Percentiles rank a stretch among this genome's conserved stretches.
Conservation (phyloP, 148 eudicot species). For the Rhododendron griersonianum region DNA sequence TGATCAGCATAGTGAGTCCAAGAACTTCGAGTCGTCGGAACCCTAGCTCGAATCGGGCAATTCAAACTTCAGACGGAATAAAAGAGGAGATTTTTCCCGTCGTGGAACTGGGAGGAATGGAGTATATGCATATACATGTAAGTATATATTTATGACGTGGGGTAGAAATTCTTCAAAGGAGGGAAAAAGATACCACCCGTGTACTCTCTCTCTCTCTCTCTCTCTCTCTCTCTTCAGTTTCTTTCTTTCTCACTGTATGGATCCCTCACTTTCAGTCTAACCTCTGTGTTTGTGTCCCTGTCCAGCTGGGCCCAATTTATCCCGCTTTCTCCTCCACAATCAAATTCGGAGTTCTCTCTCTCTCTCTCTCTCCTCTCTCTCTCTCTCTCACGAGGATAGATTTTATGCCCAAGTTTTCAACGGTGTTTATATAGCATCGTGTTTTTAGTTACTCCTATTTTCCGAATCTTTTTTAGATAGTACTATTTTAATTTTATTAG, state of each 20-base stretch:
- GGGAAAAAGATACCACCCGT: not conserved
- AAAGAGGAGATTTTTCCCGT: not conserved
- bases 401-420: no score
- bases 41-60: constrained; percentile 6
- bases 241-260: not conserved
- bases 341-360: not conserved
- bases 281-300: not conserved
- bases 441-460: not conserved
- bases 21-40: not conserved
- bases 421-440: no score
- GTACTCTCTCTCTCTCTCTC: not conserved
- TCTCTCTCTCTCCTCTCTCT: no score
- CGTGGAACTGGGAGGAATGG: not conserved
- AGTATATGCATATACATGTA: not conserved
- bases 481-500: not conserved
- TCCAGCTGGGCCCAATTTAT: not conserved
- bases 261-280: not conserved
- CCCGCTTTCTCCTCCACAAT: not conserved
- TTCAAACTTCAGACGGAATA: not conserved
- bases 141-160: not conserved
- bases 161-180: not conserved
- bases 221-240: not conserved
- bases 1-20: constrained; percentile 7
- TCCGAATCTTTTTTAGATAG: not conserved
- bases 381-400: no score